Evolutionary conservation across 2,329 filamentous ascomycete species (phyloP).

Genomic region (Penicillium sp.): DNA sequence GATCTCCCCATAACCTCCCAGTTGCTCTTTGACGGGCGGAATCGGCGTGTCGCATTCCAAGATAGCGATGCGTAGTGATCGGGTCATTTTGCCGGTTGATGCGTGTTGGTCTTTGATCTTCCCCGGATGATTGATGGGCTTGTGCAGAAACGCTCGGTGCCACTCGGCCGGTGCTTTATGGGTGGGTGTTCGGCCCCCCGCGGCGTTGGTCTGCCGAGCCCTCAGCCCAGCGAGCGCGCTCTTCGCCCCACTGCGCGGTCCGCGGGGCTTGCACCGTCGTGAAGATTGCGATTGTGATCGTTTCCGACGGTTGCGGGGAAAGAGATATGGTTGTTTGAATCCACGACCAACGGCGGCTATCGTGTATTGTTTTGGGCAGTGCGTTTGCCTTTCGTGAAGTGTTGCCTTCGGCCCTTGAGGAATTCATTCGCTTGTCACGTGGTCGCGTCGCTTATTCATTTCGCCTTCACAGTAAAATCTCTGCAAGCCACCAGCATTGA

Average conservation of each 20-base stretch:
- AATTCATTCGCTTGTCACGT: background rate
- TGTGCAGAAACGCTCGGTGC: background rate
- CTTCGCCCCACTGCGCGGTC: slow-evolving; percentile 7
- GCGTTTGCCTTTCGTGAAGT: background rate
- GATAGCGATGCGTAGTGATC: slow-evolving; percentile 25
- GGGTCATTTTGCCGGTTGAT: slow-evolving; percentile 12
- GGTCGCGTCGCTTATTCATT: no score
- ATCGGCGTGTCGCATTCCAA: slow-evolving; percentile 36
- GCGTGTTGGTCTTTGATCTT: background rate
- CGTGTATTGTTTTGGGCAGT: no score
- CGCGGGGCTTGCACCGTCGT: background rate
- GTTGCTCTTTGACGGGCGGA: slow-evolving; percentile 19
- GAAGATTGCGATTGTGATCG: background rate
- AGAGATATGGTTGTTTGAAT: background rate
- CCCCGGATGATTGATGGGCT: background rate
- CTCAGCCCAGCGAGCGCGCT: background rate
- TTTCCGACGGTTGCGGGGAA: background rate
- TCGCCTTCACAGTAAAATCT: no score
- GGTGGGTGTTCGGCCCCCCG: background rate
- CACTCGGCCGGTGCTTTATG: background rate
- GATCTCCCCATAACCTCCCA: slow-evolving; percentile 30
- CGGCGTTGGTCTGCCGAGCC: background rate
- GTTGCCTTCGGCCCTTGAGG: no score
- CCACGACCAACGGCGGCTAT: background rate
- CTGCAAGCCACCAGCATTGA: no score